phyloP scores from a whole-genome alignment of 2,329 filamentous ascomycete genomes.

The Penicillium sp. region DNA sequence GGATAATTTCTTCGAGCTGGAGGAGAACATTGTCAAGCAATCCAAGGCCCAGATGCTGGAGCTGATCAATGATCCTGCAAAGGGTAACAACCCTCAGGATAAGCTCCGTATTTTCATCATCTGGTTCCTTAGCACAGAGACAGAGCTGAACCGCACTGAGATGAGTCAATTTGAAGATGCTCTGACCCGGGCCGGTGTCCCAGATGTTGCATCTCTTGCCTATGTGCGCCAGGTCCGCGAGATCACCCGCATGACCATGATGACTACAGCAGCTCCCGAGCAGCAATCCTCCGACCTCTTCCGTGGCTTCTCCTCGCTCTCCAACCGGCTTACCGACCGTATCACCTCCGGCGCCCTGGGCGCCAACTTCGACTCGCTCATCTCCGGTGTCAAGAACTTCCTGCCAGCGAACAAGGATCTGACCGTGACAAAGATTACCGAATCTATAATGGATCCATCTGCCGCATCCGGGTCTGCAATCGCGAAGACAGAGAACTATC shows the following conservation, averaged over 20 bases:
- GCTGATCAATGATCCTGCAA: conserved; percentile 71
- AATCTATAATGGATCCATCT: conserved; percentile 94
- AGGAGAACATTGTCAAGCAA: conserved; percentile 88
- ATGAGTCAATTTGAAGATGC: conserved; percentile 83
- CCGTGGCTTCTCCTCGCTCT: conserved; percentile 86
- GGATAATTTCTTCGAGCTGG: conserved; percentile 92
- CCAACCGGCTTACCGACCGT: conserved; percentile 84
- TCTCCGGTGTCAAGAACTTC: conserved; percentile 96
- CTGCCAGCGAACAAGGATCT: conserved; percentile 93
- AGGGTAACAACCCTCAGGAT: conserved; percentile 77
- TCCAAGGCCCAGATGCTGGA: conserved; percentile 85
- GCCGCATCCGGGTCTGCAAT: conserved; percentile 87
- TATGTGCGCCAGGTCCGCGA: conserved; percentile 90
- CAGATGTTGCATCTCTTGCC: conserved; percentile 69
- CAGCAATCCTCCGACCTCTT: conserved; percentile 68
- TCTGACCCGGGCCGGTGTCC: conserved; percentile 64
- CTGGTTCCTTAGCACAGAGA: conserved; percentile 92
- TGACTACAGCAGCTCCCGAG: conserved; percentile 70
- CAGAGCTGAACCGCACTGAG: conserved; percentile 75
- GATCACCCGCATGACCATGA: conserved; percentile 96
- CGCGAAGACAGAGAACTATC: conserved; percentile 90
- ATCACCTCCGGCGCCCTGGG: conserved; percentile 85
- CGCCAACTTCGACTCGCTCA: conserved; percentile 86
- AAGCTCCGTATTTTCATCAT: conserved; percentile 94
- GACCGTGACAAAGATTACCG: conserved; percentile 94